Evolutionary conservation across 202 grass and related monocot genomes (phyloP), one percentile per base, ranked within the genome.

Genomic region (Setaria viridis): DNA sequence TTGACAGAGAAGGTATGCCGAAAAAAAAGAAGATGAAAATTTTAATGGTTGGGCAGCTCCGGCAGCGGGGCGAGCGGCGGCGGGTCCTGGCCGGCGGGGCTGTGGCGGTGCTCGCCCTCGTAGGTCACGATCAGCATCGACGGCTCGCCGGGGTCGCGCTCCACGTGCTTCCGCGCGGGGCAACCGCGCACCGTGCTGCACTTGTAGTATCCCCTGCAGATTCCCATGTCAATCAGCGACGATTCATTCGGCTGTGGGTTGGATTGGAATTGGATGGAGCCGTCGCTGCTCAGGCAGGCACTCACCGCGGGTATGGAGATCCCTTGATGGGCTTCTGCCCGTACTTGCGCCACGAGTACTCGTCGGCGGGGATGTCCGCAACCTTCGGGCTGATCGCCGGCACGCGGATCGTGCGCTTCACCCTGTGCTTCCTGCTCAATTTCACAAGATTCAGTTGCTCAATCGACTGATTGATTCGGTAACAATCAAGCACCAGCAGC

Each of bases 251-350:
- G 6, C 16, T n/a, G 13, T 54, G 17, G 54, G 19, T 56, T 20
- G 54, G 17, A 20, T 7, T 55, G 53, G 53, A 55, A 4, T 43
- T 43, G 9, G 49, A 51, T 4, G 49, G 48, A 50, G 48, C 11
- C 34, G 34, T 35, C 34, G 34, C 34, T 35, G 42, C 42, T 43
- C 34, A 35, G 42, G 42, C 48, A 50, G 11, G 48, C 11, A 34
- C 71, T 54, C 90, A 95, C 90, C 93, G 21, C 2, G 93, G 93
- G 39, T 41, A 41, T 41, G 39, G 39, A 5, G 39, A 41, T 41
- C 91, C 93, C 81, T 98, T 98, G 91, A 98, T 98, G n/a, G 87
- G 87, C 83, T 98, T 98, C 85, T 98, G 95, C 67, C 95, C 95
- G 85, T 98, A 98, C 87, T 98, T 98, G 43, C 95, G 80, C 95